Conservation (phyloP, 352 stramenopile genomes). For the Phytopythium ostracodes region DNA sequence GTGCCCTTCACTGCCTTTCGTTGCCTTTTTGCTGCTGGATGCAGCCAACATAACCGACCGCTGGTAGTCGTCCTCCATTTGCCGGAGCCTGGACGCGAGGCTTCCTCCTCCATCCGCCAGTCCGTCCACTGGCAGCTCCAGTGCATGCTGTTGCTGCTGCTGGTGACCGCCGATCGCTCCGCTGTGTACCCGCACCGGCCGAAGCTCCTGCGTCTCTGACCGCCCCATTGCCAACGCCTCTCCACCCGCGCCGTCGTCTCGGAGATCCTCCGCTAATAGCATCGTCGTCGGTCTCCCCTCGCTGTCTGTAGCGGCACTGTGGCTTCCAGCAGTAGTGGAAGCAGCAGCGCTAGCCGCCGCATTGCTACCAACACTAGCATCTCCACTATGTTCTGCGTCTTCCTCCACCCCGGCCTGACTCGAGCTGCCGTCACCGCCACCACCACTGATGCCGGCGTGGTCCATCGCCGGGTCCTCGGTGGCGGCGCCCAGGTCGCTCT, state of each 20-base stretch:
- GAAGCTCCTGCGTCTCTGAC: background rate
- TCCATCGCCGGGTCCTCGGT: constrained; percentile 3
- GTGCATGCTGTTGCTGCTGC: background rate
- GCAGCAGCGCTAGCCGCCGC: background rate
- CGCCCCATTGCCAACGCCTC: background rate
- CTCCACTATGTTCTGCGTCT: background rate
- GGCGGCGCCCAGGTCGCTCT: constrained; percentile 5
- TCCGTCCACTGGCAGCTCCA: background rate
- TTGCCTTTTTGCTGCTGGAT: background rate
- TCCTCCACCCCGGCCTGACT: background rate
- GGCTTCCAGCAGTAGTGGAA: background rate
- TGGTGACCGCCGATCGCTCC: background rate
- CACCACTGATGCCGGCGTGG: background rate
- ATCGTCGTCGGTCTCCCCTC: constrained; percentile 1
- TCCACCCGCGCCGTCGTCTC: background rate
- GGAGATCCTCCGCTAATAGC: constrained; percentile 6
- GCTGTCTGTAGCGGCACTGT: background rate
- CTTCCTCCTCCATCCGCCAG: constrained; percentile 15
- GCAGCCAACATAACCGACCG: constrained; percentile 9
- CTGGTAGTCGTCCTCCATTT: constrained; percentile 47
- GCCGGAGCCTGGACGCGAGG: constrained; percentile 25
- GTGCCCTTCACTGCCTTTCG: background rate
- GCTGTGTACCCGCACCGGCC: background rate
- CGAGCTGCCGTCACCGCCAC: background rate
- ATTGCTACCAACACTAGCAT: background rate